A percentile compares a stretch with the other conserved stretches of the same genome.
phyloP scores from a whole-genome alignment of 2,329 filamentous ascomycete species.

The Phaeosphaeria sp. region DNA sequence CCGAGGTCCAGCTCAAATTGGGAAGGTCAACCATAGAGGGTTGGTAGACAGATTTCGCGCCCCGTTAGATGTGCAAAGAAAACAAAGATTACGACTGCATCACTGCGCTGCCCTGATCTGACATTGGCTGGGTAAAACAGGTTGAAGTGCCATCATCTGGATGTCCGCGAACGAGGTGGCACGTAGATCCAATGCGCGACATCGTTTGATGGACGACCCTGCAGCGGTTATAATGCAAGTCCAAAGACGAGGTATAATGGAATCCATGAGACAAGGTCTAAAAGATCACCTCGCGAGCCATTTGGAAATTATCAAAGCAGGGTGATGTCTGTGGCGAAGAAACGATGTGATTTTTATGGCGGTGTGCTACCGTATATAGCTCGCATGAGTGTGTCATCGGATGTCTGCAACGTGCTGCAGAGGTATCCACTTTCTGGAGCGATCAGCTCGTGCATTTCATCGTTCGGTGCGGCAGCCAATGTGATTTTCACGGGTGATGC shows the following conservation, averaged over 20 bases:
- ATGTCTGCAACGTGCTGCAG: neutral
- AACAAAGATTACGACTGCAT: neutral
- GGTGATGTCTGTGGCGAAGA: neutral
- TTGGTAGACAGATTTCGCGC: neutral
- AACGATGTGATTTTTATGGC: neutral
- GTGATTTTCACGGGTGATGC: neutral
- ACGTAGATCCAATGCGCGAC: neutral
- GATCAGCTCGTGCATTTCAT: neutral
- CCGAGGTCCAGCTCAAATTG: neutral
- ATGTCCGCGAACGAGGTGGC: neutral
- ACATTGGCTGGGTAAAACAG: neutral
- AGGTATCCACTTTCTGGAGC: neutral
- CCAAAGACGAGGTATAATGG: neutral
- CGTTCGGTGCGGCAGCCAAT: neutral
- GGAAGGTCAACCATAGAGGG: neutral
- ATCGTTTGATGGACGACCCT: neutral
- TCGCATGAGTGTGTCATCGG: neutral
- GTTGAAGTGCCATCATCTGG: neutral
- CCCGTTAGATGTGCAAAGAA: neutral
- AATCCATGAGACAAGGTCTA: neutral
- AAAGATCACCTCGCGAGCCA: neutral
- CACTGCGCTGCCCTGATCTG: neutral
- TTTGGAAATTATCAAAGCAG: neutral
- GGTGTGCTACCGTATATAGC: neutral
- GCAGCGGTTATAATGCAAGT: neutral